These are phyloP conservation scores for Tetrahymena malaccensis DNA, from an alignment of 73 alveolate species.

Conservation along the genomic window DNA sequence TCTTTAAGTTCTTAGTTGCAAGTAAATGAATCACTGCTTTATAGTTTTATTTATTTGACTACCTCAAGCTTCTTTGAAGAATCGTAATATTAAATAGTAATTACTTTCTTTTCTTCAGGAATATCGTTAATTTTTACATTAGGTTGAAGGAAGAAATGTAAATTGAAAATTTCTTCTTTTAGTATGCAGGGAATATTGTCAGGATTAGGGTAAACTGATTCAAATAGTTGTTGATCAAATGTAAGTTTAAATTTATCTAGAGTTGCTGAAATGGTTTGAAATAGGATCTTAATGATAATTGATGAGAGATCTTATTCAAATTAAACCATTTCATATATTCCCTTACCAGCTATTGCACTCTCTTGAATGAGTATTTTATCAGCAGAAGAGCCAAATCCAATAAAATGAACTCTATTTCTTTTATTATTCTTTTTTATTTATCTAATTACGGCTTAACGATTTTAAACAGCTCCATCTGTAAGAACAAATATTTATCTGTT, in stretches of 20 bases:
- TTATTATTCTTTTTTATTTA: slow-evolving; percentile 42
- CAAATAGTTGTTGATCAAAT: background rate
- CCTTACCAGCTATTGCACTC: background rate
- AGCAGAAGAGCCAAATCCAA: slow-evolving; percentile 46
- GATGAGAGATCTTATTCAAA: background rate
- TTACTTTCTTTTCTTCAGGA: background rate
- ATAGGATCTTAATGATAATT: background rate
- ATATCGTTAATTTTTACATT: background rate
- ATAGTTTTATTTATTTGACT: background rate
- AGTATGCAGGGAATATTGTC: background rate
- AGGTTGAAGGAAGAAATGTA: background rate
- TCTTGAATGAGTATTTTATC: background rate
- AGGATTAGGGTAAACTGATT: background rate
- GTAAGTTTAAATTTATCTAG: background rate
- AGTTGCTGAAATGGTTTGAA: background rate
- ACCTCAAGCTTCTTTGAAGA: background rate
- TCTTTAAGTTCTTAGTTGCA: background rate
- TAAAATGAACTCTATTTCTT: slow-evolving; percentile 46
- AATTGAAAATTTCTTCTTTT: background rate
- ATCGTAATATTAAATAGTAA: background rate
- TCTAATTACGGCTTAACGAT: slow-evolving; percentile 21
- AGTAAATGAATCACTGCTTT: background rate
- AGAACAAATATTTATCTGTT: background rate
- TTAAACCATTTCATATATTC: background rate
- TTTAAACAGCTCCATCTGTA: background rate